Conservation (phyloP, 2,329 filamentous ascomycete genomes). For the Diaporthe vaccinii region DNA sequence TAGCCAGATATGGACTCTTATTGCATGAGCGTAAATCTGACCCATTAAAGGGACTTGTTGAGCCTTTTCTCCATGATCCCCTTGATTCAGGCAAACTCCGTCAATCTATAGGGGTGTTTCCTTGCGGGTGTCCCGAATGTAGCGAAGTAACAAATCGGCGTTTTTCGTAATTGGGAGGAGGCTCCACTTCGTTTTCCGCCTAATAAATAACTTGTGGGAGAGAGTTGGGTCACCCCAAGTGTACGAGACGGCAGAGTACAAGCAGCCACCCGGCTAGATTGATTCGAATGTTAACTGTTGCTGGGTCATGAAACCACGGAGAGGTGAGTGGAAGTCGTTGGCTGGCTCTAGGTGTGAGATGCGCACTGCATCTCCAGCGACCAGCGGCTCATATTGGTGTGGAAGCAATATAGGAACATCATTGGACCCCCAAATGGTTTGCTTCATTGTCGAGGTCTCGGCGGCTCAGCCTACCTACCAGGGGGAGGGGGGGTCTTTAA, state of each 20-base stretch:
- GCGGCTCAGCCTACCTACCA: fast-evolving
- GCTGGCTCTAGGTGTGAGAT: background rate
- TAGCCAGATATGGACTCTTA: background rate
- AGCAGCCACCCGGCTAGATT: background rate
- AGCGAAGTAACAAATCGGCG: background rate
- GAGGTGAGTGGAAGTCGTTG: background rate
- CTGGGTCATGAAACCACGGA: background rate
- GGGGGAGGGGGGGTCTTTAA: too few species aligned
- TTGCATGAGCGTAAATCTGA: background rate
- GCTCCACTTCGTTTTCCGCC: background rate
- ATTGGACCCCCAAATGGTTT: background rate
- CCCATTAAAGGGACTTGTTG: background rate
- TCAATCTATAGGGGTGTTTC: background rate
- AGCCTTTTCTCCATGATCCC: background rate
- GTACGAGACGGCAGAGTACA: background rate
- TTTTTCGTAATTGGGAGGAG: background rate
- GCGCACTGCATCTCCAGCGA: background rate
- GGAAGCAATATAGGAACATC: background rate
- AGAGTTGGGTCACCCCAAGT: background rate
- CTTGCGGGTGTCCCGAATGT: background rate
- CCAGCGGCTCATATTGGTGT: background rate
- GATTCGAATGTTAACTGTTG: background rate
- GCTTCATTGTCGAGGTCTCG: background rate
- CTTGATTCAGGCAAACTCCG: background rate
- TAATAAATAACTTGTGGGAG: background rate